Conservation (phyloP, 371 early-diverging fungal genomes). For the Dinochytrium kinnereticum region DNA sequence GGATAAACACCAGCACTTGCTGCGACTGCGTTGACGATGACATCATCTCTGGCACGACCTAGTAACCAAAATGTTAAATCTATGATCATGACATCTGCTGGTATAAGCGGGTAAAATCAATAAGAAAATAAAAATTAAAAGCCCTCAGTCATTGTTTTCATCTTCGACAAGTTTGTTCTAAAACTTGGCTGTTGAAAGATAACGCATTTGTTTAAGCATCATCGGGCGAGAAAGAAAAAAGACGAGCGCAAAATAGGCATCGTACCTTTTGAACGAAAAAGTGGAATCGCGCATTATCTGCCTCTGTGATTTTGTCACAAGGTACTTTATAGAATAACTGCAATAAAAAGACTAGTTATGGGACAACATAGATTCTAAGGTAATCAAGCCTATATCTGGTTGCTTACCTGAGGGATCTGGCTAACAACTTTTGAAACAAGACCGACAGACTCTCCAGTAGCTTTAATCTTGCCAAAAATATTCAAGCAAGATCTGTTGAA, state of each 20-base stretch:
- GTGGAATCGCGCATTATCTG: slow-evolving; percentile 83
- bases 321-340: slow-evolving; percentile 73
- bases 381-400: no score
- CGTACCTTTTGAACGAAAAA: slow-evolving; percentile 80
- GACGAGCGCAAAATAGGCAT: not conserved
- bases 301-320: slow-evolving; percentile 59
- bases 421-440: slow-evolving; percentile 77
- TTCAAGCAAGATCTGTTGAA: slow-evolving; percentile 72
- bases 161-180: not conserved
- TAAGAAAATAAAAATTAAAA: not conserved
- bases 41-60: slow-evolving; percentile 50
- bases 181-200: slow-evolving; percentile 1
- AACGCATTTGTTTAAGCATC: not conserved
- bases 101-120: not conserved
- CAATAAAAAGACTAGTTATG: not conserved
- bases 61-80: slow-evolving; percentile 1
- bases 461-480: slow-evolving; percentile 75
- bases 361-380: not conserved
- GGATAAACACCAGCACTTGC: slow-evolving; percentile 85
- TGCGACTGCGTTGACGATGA: slow-evolving; percentile 53
- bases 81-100: not conserved
- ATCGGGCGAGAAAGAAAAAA: not conserved
- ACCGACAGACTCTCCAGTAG: slow-evolving; percentile 63
- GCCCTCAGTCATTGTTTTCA: not conserved
- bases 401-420: slow-evolving; percentile 76